Conservation (phyloP, 1,139 yeast species). For the Magnusiomyces ingens region DNA sequence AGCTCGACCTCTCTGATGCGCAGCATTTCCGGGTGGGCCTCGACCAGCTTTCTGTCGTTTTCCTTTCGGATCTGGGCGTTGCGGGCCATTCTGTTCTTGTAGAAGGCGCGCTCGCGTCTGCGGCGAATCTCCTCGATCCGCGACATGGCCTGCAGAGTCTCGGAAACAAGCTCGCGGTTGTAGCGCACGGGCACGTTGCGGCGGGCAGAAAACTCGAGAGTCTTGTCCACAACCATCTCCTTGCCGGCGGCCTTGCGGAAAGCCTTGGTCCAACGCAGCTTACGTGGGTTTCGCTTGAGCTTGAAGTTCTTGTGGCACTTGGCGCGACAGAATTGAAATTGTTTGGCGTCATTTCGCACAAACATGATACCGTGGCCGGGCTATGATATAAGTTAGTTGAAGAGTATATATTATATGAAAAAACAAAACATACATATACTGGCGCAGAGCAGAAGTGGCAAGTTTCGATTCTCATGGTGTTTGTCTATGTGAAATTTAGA, state of each 20-base stretch:
- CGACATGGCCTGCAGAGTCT: slow-evolving; percentile 91
- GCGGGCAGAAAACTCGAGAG: slow-evolving; percentile 92
- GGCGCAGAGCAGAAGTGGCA: slow-evolving; percentile 99
- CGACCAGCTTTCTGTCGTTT: slow-evolving; percentile 83
- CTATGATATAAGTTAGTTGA: slow-evolving; percentile 15
- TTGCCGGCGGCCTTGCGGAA: slow-evolving; percentile 99
- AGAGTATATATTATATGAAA: neutral
- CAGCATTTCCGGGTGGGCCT: slow-evolving; percentile 78
- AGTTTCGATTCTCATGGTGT: slow-evolving; percentile 80
- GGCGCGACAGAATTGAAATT: slow-evolving; percentile 94
- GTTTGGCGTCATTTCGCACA: slow-evolving; percentile 97
- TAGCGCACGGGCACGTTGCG: slow-evolving; percentile 97
- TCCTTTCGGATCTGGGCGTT: slow-evolving; percentile 82
- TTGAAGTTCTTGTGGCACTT: slow-evolving; percentile 97
- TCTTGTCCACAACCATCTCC: slow-evolving; percentile 95
- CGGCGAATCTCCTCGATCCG: slow-evolving; percentile 94
- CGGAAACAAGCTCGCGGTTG: slow-evolving; percentile 91
- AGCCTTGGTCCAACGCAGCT: slow-evolving; percentile 97
- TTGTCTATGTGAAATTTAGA: neutral
- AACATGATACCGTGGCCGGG: slow-evolving; percentile 98
- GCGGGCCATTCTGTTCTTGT: slow-evolving; percentile 98
- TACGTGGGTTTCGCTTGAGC: slow-evolving; percentile 98
- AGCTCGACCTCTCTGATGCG: slow-evolving; percentile 90
- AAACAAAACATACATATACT: slow-evolving; percentile 45
- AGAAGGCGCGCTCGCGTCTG: slow-evolving; percentile 96